These are phyloP conservation scores for Cucumis melo DNA, from an alignment of 306 rosid genomes.

Conservation along the genomic window DNA sequence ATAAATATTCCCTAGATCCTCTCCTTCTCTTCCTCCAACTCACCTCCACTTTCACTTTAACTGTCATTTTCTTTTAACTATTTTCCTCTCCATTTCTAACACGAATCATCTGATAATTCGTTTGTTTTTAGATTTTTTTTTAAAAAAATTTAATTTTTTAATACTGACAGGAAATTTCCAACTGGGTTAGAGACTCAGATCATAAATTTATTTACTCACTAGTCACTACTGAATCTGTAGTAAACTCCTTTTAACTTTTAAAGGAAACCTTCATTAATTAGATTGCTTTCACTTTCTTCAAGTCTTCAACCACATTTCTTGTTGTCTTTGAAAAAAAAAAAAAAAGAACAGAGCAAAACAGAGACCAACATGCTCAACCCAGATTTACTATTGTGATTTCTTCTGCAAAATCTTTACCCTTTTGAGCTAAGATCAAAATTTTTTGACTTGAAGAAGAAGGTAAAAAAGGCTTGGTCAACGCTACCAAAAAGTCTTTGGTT, in stretches of 20 bases:
- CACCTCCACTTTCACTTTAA: not conserved
- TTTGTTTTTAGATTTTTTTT: not conserved
- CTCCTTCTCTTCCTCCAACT: not conserved
- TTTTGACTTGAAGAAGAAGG: constrained; percentile 7
- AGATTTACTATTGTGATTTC: not conserved
- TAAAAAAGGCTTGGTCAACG: not conserved
- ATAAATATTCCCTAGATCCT: not conserved
- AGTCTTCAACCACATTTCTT: not conserved
- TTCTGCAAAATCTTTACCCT: not conserved
- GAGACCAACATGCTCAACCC: not conserved
- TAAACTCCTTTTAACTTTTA: too few species aligned
- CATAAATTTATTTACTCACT: not conserved
- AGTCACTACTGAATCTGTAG: not conserved
- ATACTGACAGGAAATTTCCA: not conserved
- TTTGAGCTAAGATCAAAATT: not conserved
- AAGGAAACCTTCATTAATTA: not conserved
- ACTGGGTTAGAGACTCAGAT: not conserved
- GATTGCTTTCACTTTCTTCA: not conserved
- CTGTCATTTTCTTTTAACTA: not conserved
- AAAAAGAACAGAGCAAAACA: not conserved
- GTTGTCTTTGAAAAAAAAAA: not conserved
- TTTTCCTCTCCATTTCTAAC: not conserved
- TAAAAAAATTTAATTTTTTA: not conserved
- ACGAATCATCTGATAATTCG: not conserved
- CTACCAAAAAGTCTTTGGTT: not conserved